Evolutionary conservation across 2,329 filamentous ascomycete species (phyloP).

Genomic region (Xylariaceae sp.): DNA sequence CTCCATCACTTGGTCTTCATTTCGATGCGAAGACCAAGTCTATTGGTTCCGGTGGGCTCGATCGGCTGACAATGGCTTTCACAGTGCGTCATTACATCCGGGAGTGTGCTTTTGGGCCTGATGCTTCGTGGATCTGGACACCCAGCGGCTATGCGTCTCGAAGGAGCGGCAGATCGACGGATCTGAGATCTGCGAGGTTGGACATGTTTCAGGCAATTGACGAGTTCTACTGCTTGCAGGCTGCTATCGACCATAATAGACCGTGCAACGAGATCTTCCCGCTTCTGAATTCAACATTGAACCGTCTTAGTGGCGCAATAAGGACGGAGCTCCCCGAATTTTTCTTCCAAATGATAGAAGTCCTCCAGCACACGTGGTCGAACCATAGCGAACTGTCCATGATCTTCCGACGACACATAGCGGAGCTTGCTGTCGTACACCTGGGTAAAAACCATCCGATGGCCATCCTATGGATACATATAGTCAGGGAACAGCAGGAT

Average conservation of each 20-base stretch:
- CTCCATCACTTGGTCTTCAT: not conserved
- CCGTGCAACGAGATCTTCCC: slow-evolving; percentile 19
- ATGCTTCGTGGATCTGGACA: slow-evolving; percentile 18
- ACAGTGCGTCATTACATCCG: slow-evolving; percentile 20
- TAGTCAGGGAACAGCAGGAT: slow-evolving; percentile 9
- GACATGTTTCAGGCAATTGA: slow-evolving; percentile 21
- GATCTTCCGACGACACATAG: slow-evolving; percentile 23
- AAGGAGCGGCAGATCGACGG: not conserved
- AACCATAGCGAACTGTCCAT: slow-evolving; percentile 16
- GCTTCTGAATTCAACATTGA: slow-evolving; percentile 21
- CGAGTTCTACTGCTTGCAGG: slow-evolving; percentile 21
- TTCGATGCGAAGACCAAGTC: not conserved
- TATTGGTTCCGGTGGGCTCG: not conserved
- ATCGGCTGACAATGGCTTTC: slow-evolving; percentile 6
- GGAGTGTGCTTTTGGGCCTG: slow-evolving; percentile 15
- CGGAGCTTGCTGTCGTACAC: slow-evolving; percentile 20
- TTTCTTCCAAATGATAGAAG: slow-evolving; percentile 22
- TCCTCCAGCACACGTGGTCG: slow-evolving; percentile 23
- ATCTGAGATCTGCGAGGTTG: slow-evolving; percentile 11
- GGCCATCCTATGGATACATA: slow-evolving; percentile 20
- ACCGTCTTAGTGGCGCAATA: slow-evolving; percentile 19
- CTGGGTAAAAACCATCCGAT: slow-evolving; percentile 22
- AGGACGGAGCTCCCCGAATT: slow-evolving; percentile 21
- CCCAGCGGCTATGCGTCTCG: slow-evolving; percentile 13
- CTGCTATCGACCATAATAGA: slow-evolving; percentile 15